Conservation (phyloP, 2,329 filamentous ascomycete genomes). For the Cytospora schulzeri region DNA sequence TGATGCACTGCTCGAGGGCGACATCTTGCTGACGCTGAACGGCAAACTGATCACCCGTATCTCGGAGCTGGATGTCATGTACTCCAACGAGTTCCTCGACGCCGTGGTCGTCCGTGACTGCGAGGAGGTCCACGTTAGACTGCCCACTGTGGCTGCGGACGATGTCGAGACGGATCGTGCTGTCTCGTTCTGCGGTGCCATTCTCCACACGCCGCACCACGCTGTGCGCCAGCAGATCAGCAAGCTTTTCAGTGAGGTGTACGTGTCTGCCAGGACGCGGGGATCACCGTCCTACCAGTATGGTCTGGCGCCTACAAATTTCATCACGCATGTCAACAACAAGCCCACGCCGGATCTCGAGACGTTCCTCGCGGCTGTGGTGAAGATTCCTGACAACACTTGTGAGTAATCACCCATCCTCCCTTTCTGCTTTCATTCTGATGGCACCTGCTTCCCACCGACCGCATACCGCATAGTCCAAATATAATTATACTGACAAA, state of each 20-base stretch:
- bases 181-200: constrained; percentile 91
- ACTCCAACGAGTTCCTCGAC: constrained; percentile 79
- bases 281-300: constrained; percentile 88
- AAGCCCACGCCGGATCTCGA: constrained; percentile 80
- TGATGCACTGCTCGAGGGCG: constrained; percentile 77
- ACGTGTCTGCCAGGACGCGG: constrained; percentile 83
- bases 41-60: constrained; percentile 91
- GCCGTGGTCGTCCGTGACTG: constrained; percentile 86
- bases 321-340: constrained; percentile 94
- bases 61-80: constrained; percentile 94
- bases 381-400: constrained; percentile 91
- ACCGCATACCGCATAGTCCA: background rate
- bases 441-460: background rate
- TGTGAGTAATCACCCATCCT: constrained; percentile 57
- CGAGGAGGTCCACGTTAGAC: constrained; percentile 72
- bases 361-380: constrained; percentile 77
- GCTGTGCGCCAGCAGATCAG: constrained; percentile 96
- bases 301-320: constrained; percentile 92
- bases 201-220: constrained; percentile 91
- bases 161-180: constrained; percentile 92
- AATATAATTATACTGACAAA: constrained; percentile 29
- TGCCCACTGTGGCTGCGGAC: constrained; percentile 84
- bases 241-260: constrained; percentile 94
- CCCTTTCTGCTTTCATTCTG: background rate
- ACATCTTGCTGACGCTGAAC: constrained; percentile 90